Evolutionary conservation across 1,284 basidiomycete genomes (phyloP), one percentile per base, ranked within the genome.

Genomic region (Malassezia vespertilionis): DNA sequence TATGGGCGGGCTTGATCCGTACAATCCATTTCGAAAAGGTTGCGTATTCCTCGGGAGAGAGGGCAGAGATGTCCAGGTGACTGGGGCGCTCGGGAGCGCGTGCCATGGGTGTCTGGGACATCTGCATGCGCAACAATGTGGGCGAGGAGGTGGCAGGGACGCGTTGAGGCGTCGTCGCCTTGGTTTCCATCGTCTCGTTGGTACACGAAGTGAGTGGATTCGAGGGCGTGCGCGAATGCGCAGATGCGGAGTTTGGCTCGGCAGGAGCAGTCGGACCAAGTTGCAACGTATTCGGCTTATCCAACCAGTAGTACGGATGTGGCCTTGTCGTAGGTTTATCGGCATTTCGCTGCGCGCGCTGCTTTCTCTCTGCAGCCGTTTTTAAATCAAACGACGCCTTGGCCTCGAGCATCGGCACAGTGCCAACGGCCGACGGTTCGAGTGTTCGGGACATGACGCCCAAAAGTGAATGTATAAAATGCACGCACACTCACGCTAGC

Each of bases 31-130:
- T 50, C n/a, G 52, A 49, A 42, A 59, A 69, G 44, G 53, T 44
- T 24, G 54, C 40, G 35, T 62, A 67, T 41, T 70, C 68, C n/a
- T 52, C 51, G 6, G 68, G 64, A 4, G 64, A 67, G 14, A 70
- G 58, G n/a, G 63, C 68, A 14, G 65, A 65, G 21, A 52, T 52
- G 33, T 68, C 58, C 33, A 70, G 52, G 17, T 35, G 53, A 14
- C 30, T 45, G 3, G 48, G 42, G 4, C 48, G 48, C 34, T 33
- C 42, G 27, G 3, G 23, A 18, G 14, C 24, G 10, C 18, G 28
- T 4, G 37, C 15, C 15, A 21, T 26, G 14, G 3, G 24, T 12
- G 17, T 17, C 23, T 27, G 24, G 18, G 17, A n/a, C n/a, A n/a
- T n/a, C n/a, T n/a, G n/a, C n/a, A n/a, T n/a, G n/a, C n/a, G n/a